These are phyloP conservation scores for Pseudonectria buxi DNA, from an alignment of 2,329 filamentous ascomycete species.

Conservation along the genomic window DNA sequence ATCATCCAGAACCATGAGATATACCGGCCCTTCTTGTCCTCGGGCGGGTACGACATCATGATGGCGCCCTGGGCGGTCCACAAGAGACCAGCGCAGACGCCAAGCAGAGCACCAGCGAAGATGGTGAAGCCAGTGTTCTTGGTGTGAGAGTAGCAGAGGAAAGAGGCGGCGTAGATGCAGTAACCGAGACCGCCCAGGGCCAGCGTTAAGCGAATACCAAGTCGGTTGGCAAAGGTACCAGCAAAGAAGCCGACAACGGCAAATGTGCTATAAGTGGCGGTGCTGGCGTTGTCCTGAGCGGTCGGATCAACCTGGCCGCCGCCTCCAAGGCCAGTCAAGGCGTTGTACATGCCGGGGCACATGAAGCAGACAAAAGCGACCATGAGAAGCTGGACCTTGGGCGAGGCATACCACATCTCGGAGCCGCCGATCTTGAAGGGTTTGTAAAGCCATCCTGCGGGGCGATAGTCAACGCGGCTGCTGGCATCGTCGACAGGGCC, in stretches of 20 bases:
- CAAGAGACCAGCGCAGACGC: constrained; percentile 70
- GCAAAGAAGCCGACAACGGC: constrained; percentile 62
- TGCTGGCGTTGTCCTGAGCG: constrained; percentile 57
- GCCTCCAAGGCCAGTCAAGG: constrained; percentile 58
- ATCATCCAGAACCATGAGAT: constrained; percentile 94
- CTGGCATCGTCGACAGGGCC: constrained; percentile 6
- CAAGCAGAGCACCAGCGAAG: constrained; percentile 69
- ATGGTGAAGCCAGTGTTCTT: constrained; percentile 63
- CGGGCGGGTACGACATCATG: constrained; percentile 84
- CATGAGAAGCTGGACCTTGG: constrained; percentile 63
- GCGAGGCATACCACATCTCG: constrained; percentile 65
- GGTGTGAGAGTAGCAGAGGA: constrained; percentile 65
- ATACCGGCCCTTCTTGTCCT: constrained; percentile 76
- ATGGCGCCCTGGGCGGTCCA: constrained; percentile 81
- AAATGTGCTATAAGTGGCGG: constrained; percentile 67
- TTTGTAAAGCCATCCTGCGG: constrained; percentile 62
- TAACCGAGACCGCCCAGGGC: constrained; percentile 71
- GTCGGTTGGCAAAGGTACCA: constrained; percentile 69
- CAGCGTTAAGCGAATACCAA: constrained; percentile 63
- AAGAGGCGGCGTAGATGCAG: constrained; percentile 64
- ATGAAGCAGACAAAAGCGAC: constrained; percentile 52
- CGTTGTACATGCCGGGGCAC: constrained; percentile 69
- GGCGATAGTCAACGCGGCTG: constrained; percentile 23
- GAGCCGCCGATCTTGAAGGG: constrained; percentile 46
- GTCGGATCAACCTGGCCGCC: constrained; percentile 46